Evolutionary conservation across 768 basidiomycete genomes (phyloP).

Genomic region (Leccinellum albellum): DNA sequence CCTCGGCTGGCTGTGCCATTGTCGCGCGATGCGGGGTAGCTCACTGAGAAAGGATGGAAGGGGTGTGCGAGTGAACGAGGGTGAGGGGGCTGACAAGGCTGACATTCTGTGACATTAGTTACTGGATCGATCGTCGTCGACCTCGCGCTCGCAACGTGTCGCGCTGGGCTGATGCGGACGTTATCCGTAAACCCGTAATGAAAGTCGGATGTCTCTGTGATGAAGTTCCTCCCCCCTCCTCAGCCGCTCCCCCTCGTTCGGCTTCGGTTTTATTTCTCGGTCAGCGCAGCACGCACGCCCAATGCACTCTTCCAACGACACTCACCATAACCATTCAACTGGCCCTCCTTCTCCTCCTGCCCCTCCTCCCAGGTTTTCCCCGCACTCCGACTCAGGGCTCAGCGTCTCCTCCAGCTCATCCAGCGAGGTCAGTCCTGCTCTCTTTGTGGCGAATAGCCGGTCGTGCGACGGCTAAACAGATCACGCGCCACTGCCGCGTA

Average conservation of each 20-base stretch:
- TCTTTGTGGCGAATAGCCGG: slow-evolving; percentile 6
- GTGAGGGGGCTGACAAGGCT: slow-evolving; percentile 4
- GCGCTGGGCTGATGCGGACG: neutral
- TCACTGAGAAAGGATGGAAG: neutral
- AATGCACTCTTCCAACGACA: slow-evolving; percentile 21
- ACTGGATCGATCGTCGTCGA: slow-evolving; percentile 14
- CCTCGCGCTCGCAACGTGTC: slow-evolving; percentile 16
- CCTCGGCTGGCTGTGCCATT: neutral
- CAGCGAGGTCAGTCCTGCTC: slow-evolving; percentile 25
- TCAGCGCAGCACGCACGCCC: slow-evolving; percentile 8
- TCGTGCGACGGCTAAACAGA: slow-evolving; percentile 4
- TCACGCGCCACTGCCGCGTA: neutral
- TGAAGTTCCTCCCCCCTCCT: neutral
- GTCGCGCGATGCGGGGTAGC: neutral
- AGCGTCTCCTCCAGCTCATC: slow-evolving; percentile 31
- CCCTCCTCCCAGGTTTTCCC: slow-evolving; percentile 1
- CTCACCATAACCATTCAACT: slow-evolving; percentile 10
- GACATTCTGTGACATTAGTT: neutral
- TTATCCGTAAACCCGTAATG: neutral
- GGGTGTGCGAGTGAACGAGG: neutral
- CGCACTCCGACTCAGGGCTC: slow-evolving; percentile 29
- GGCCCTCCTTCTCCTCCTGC: neutral
- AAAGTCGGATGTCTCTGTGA: neutral
- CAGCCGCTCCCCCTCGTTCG: neutral
- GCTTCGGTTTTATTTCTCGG: slow-evolving; percentile 2